Evolutionary conservation across 2,329 filamentous ascomycete genomes (phyloP), one percentile per base, ranked within the genome.

Genomic region (Arthroderma sp.): DNA sequence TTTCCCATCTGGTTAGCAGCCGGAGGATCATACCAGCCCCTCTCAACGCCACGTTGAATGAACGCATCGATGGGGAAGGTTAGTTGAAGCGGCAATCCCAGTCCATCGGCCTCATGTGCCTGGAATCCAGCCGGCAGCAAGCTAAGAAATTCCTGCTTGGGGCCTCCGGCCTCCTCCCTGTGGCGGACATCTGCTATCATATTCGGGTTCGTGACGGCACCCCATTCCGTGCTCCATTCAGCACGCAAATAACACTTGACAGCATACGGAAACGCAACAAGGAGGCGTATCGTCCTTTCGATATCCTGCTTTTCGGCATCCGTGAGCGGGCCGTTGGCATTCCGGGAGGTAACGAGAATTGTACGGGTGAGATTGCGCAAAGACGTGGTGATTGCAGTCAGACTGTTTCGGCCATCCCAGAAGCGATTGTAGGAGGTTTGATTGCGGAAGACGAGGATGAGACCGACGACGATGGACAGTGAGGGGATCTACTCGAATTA

Each of bases 401-500:
- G 74, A 61, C 80, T 77, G 62, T 78, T 79, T 44, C 80, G 71
- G 3, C 80, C 80, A 2, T 78, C 78, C 82, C 82, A 85, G 71
- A 84, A 85, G 1, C 82, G 75, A 63, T 83, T 82, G 69, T 84
- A 85, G 56, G 76, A 79, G 2, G 81, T 84, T 62, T 79, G 76
- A 63, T 85, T 85, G 38, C 82, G 77, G 71, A 85, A 85, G 28
- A 85, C 82, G 58, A 85, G 79, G 77, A 85, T 84, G 41, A 85
- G 68, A 64, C 82, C 82, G 1, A 85, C 82, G 54, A 85, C 82
- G 57, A 85, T 85, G 35, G 79, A 82, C 1, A 85, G 71, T 13
- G 77, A 80, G 1, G 82, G 82, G 47, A 85, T 78, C 76, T 78
- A 60, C 1, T 37, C 2, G 0, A 13, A 38, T 51, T 61, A 59